A percentile compares a stretch with the other conserved stretches of the same genome.
Evolutionary conservation across 2,329 filamentous ascomycete genomes (phyloP).

Genomic region (Plenodomus biglobosus): DNA sequence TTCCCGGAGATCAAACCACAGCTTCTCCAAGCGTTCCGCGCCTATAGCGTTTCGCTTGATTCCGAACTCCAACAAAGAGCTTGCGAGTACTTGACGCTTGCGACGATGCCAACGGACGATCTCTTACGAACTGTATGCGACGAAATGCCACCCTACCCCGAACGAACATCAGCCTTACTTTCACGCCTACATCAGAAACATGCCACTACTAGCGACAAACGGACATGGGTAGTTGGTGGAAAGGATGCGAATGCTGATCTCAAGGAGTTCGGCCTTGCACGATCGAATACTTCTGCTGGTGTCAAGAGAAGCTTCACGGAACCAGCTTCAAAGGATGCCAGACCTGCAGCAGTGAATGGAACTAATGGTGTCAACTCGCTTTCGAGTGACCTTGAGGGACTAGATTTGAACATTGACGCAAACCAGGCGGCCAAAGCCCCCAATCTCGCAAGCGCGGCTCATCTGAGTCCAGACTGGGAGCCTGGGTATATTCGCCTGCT

Average conservation of each 20-base stretch:
- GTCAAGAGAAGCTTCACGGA: slow-evolving; percentile 83
- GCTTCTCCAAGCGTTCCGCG: slow-evolving; percentile 82
- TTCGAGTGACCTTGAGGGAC: slow-evolving; percentile 67
- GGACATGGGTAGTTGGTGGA: slow-evolving; percentile 96
- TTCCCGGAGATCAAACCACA: slow-evolving; percentile 99
- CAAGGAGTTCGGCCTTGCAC: slow-evolving; percentile 73
- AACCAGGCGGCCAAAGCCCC: slow-evolving; percentile 64
- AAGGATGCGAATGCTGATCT: slow-evolving; percentile 88
- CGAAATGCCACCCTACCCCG: slow-evolving; percentile 98
- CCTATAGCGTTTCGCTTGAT: slow-evolving; percentile 93
- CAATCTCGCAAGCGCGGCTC: slow-evolving; percentile 88
- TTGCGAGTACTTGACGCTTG: slow-evolving; percentile 89
- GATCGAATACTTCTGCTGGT: slow-evolving; percentile 65
- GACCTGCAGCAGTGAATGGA: slow-evolving; percentile 36
- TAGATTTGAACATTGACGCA: slow-evolving; percentile 71
- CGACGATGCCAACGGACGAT: slow-evolving; percentile 84
- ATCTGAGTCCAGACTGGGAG: slow-evolving; percentile 94
- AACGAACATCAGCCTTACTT: slow-evolving; percentile 86
- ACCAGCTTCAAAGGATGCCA: slow-evolving; percentile 38
- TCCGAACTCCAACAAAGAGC: slow-evolving; percentile 94
- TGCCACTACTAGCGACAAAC: slow-evolving; percentile 86
- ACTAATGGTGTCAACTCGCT: slow-evolving; percentile 56
- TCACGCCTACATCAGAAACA: slow-evolving; percentile 95
- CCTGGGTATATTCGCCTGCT: slow-evolving; percentile 82
- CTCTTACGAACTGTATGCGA: slow-evolving; percentile 91